phyloP scores from a whole-genome alignment of 805 yeast species.

The Saturnispora quitensis region DNA sequence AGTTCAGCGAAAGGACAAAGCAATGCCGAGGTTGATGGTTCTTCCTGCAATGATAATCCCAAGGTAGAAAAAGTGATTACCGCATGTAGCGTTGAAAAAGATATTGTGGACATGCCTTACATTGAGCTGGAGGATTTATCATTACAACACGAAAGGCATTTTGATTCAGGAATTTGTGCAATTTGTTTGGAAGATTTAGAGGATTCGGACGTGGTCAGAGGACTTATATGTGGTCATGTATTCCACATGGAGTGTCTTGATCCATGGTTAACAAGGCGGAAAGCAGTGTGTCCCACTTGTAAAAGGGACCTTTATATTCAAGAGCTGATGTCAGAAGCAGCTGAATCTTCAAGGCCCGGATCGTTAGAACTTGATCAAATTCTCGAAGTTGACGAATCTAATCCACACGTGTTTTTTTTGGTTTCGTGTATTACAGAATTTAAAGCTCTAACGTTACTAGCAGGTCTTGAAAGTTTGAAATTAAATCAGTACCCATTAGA shows the following conservation, averaged over 20 bases:
- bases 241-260: constrained; percentile 73
- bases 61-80: not conserved
- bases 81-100: constrained; percentile 3
- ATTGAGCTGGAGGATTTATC: constrained; percentile 1
- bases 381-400: constrained; percentile 7
- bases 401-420: constrained; percentile 8
- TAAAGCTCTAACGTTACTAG: constrained; percentile 14
- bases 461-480: constrained; percentile 11
- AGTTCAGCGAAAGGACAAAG: not conserved
- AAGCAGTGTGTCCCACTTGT: constrained; percentile 81
- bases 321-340: constrained; percentile 13
- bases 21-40: not conserved
- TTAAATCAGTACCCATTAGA: constrained; percentile 7
- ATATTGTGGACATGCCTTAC: constrained; percentile 8
- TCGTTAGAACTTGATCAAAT: constrained; percentile 20
- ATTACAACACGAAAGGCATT: constrained; percentile 29
- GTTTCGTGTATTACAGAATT: constrained; percentile 9
- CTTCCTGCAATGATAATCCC: not conserved
- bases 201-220: constrained; percentile 56
- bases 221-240: constrained; percentile 73
- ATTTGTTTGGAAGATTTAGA: constrained; percentile 65
- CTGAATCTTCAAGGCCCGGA: constrained; percentile 10
- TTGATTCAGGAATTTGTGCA: constrained; percentile 65
- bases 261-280: constrained; percentile 69
- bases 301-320: constrained; percentile 41